Evolutionary conservation across 768 basidiomycete genomes (phyloP).

Genomic region (Lentinula sp.): DNA sequence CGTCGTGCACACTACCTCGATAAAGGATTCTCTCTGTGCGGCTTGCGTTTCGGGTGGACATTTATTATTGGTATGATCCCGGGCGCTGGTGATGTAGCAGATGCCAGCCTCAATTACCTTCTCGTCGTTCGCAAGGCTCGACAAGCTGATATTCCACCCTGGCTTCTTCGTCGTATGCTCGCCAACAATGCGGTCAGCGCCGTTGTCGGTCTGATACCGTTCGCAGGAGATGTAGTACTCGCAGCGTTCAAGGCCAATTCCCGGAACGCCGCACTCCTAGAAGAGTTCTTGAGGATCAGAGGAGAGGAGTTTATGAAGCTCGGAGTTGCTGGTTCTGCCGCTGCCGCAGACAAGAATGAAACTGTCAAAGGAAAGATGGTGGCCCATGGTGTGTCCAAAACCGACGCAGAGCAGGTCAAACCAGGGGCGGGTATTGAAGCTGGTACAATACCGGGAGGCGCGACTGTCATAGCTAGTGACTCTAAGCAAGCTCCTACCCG

Average conservation of each 20-base stretch:
- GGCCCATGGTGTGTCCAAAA: conserved; percentile 20
- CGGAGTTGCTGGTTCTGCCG: conserved; percentile 24
- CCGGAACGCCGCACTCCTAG: conserved; percentile 80
- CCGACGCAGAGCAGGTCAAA: conserved; percentile 24
- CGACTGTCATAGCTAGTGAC: background rate
- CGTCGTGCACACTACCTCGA: conserved; percentile 81
- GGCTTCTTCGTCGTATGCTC: conserved; percentile 71
- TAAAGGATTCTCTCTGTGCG: conserved; percentile 76
- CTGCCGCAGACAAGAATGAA: conserved; percentile 4
- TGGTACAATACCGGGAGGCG: background rate
- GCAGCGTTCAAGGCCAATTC: conserved; percentile 85
- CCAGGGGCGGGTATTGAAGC: conserved; percentile 32
- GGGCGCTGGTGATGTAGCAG: conserved; percentile 59
- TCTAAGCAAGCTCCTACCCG: background rate
- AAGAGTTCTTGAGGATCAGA: conserved; percentile 76
- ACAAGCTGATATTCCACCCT: conserved; percentile 60
- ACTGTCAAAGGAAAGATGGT: conserved; percentile 12
- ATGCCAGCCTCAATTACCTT: conserved; percentile 61
- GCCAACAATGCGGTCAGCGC: conserved; percentile 70
- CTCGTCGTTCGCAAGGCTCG: conserved; percentile 74
- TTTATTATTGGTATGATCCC: conserved; percentile 77
- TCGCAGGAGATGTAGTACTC: conserved; percentile 56
- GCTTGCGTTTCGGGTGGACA: conserved; percentile 83
- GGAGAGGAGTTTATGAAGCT: conserved; percentile 66
- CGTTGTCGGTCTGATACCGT: conserved; percentile 37